Conservation (phyloP, 2,329 filamentous ascomycete genomes). For the Ascochyta koolunga region DNA sequence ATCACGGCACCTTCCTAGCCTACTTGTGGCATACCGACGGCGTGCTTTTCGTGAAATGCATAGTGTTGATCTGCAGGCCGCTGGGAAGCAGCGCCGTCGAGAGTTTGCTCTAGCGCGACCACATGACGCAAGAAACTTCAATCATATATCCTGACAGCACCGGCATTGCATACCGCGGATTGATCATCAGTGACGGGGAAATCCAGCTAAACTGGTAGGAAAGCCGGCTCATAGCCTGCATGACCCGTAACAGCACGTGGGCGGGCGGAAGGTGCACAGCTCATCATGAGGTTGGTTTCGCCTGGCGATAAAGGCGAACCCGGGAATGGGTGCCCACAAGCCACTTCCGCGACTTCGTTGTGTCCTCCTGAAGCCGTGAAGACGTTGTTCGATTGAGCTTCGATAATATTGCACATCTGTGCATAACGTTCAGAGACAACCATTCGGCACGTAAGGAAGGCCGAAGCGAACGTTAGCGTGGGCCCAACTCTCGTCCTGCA, state of each 20-base stretch:
- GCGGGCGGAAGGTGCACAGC: slow-evolving; percentile 14
- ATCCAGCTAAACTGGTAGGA: slow-evolving; percentile 4
- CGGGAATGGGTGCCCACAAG: neutral
- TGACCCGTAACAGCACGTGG: slow-evolving; percentile 9
- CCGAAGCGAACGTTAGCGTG: slow-evolving; percentile 4
- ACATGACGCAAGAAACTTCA: slow-evolving; percentile 13
- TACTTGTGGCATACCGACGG: slow-evolving; percentile 18
- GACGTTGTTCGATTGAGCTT: neutral
- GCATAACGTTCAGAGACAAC: neutral
- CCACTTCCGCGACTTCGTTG: neutral
- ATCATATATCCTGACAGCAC: slow-evolving; percentile 1
- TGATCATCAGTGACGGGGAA: slow-evolving; percentile 1
- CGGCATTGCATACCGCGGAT: slow-evolving; percentile 1
- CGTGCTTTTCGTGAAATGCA: slow-evolving; percentile 12
- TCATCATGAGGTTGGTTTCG: slow-evolving; percentile 13
- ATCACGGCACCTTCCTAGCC: slow-evolving; percentile 26
- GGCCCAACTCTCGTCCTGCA: slow-evolving; percentile 2
- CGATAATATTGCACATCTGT: neutral
- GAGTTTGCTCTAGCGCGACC: slow-evolving; percentile 17
- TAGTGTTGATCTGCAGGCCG: slow-evolving; percentile 25
- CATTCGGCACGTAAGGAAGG: neutral
- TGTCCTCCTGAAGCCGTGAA: neutral
- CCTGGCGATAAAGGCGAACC: neutral
- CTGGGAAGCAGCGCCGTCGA: slow-evolving; percentile 14
- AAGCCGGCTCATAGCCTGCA: slow-evolving; percentile 7